Percentiles rank a stretch among this genome's conserved stretches.
These are phyloP conservation scores for Zea mays DNA, from an alignment of 176 grass and related monocot species.

Conservation along the genomic window DNA sequence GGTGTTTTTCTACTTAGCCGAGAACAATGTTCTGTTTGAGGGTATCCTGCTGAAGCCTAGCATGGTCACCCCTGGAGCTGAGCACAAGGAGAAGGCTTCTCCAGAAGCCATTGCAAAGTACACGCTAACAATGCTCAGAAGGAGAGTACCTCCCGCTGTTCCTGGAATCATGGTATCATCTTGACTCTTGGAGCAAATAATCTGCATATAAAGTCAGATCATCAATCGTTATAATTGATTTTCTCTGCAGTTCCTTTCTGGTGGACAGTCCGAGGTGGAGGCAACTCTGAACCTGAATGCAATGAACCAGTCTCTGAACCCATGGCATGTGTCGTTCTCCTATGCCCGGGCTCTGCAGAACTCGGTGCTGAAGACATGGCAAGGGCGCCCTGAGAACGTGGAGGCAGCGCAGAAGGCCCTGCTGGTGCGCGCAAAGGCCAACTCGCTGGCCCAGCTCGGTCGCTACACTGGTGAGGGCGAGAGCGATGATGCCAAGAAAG, in stretches of 20 bases:
- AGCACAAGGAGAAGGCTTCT: constrained; percentile 86
- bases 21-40: constrained; percentile 92
- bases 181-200: background rate
- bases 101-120: constrained; percentile 79
- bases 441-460: constrained; percentile 81
- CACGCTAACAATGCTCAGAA: constrained; percentile 80
- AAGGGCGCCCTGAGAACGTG: constrained; percentile 74
- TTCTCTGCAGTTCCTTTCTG: constrained; percentile 78
- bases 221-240: background rate
- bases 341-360: constrained; percentile 94
- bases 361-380: constrained; percentile 86
- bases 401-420: constrained; percentile 76
- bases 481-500: constrained; percentile 69
- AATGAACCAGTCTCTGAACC: constrained; percentile 85
- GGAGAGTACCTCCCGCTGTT: constrained; percentile 88
- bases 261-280: constrained; percentile 85
- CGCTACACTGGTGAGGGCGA: constrained; percentile 71
- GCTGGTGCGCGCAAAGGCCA: constrained; percentile 66
- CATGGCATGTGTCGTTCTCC: constrained; percentile 97
- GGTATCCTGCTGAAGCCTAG: constrained; percentile 95
- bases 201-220: background rate
- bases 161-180: constrained; percentile 95
- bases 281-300: constrained; percentile 95
- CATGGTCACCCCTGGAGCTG: constrained; percentile 97
- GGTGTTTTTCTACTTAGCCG: constrained; percentile 89